Percentiles rank a stretch among this genome's conserved stretches.
These are phyloP conservation scores for Bocquillonia castaneifolia DNA, from an alignment of 441 rosid genomes.

Conservation along the genomic window DNA sequence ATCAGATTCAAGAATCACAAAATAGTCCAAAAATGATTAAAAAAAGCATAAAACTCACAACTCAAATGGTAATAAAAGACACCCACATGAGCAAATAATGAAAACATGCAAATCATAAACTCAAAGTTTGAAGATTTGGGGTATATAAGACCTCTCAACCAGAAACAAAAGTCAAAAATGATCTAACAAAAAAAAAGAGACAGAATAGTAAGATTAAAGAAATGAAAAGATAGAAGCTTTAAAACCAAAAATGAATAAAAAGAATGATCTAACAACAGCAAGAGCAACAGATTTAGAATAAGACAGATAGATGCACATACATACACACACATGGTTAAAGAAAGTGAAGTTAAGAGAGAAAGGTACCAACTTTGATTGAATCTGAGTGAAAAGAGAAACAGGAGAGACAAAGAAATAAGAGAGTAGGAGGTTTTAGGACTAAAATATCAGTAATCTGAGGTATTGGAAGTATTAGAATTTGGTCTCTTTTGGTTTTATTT, in stretches of 20 bases:
- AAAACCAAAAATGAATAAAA: constrained; percentile 21
- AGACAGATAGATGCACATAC: no score
- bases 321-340: constrained; percentile 14
- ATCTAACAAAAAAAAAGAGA: constrained; percentile 35
- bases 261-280: constrained; percentile 35
- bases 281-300: constrained; percentile 3
- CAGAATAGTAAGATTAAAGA: background rate
- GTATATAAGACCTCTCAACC: constrained; percentile 20
- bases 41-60: background rate
- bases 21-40: background rate
- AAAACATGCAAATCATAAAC: constrained; percentile 27
- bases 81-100: constrained; percentile 10
- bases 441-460: constrained; percentile 7
- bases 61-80: constrained; percentile 27
- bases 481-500: constrained; percentile 14
- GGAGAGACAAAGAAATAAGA: constrained; percentile 23
- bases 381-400: constrained; percentile 31
- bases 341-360: constrained; percentile 24
- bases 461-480: constrained; percentile 11
- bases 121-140: constrained; percentile 24
- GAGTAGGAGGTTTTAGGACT: constrained; percentile 6
- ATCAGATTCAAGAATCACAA: constrained; percentile 12
- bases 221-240: constrained; percentile 8
- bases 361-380: constrained; percentile 33
- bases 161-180: constrained; percentile 30